phyloP scores from a whole-genome alignment of 169 alveolate genomes.

The Eimeria praecox region DNA sequence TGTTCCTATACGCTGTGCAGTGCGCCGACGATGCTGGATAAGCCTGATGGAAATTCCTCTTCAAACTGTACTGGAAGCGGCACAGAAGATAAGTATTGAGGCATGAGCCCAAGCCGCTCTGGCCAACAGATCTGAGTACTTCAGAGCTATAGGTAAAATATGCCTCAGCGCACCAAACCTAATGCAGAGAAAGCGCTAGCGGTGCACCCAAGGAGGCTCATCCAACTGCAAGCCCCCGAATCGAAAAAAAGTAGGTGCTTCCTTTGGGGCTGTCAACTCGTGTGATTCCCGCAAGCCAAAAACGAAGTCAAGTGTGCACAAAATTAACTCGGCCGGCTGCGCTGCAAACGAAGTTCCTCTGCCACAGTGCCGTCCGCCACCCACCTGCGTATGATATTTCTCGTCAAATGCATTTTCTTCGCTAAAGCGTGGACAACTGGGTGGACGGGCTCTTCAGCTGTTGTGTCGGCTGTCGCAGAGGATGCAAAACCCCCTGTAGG shows the following conservation, averaged over 20 bases:
- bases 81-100: background rate
- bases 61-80: background rate
- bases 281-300: background rate
- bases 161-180: background rate
- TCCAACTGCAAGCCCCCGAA: background rate
- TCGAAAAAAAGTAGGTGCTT: too few relatives aligned
- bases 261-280: background rate
- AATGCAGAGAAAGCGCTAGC: background rate
- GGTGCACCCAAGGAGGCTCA: background rate
- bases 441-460: background rate
- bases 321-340: background rate
- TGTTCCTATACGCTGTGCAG: background rate
- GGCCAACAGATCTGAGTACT: background rate
- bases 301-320: background rate
- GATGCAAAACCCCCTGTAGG: background rate
- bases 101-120: background rate
- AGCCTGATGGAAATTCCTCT: background rate
- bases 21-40: background rate
- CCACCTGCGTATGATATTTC: background rate
- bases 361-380: background rate
- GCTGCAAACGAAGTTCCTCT: constrained; percentile 36
- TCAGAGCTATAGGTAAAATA: background rate
- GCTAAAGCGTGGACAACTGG: background rate
- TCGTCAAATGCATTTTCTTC: background rate
- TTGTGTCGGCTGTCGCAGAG: background rate